Evolutionary conservation across 352 stramenopile species (phyloP).

Genomic region (Plasmopara viticola): DNA sequence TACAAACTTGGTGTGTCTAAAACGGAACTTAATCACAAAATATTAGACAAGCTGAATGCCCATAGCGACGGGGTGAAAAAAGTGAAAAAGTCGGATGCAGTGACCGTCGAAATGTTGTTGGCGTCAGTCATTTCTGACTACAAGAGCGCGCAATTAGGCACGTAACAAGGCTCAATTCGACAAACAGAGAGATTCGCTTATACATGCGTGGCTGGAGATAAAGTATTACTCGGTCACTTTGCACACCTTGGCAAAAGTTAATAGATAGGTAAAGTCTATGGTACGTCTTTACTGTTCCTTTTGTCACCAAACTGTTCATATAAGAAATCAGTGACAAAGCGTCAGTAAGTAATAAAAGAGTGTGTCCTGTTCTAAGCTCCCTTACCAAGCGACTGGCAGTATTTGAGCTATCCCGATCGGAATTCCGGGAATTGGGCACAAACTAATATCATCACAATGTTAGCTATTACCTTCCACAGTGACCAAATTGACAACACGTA

Average conservation of each 20-base stretch:
- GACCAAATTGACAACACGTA: slow-evolving; percentile 8
- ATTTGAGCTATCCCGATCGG: not conserved
- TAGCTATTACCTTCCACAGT: not conserved
- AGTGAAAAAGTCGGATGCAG: slow-evolving; percentile 23
- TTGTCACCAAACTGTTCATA: slow-evolving; percentile 13
- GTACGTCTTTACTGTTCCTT: not conserved
- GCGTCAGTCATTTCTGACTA: slow-evolving; percentile 74
- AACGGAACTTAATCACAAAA: slow-evolving; percentile 81
- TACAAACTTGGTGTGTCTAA: slow-evolving; percentile 81
- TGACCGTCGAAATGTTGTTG: slow-evolving; percentile 78
- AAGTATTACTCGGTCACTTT: slow-evolving; percentile 8
- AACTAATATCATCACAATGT: slow-evolving; percentile 13
- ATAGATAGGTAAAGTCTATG: not conserved
- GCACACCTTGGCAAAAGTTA: not conserved
- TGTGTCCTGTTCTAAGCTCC: not conserved
- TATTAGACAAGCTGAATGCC: slow-evolving; percentile 78
- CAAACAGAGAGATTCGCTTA: slow-evolving; percentile 9
- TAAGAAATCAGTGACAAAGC: not conserved
- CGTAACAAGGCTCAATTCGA: slow-evolving; percentile 16
- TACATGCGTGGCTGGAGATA: slow-evolving; percentile 11
- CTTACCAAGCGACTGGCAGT: slow-evolving; percentile 12
- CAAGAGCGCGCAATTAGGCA: slow-evolving; percentile 38
- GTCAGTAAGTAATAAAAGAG: not conserved
- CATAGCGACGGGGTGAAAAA: slow-evolving; percentile 32
- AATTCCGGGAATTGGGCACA: slow-evolving; percentile 12